These are phyloP conservation scores for Alternaria dauci DNA, from an alignment of 2,329 filamentous ascomycete genomes.

Conservation along the genomic window DNA sequence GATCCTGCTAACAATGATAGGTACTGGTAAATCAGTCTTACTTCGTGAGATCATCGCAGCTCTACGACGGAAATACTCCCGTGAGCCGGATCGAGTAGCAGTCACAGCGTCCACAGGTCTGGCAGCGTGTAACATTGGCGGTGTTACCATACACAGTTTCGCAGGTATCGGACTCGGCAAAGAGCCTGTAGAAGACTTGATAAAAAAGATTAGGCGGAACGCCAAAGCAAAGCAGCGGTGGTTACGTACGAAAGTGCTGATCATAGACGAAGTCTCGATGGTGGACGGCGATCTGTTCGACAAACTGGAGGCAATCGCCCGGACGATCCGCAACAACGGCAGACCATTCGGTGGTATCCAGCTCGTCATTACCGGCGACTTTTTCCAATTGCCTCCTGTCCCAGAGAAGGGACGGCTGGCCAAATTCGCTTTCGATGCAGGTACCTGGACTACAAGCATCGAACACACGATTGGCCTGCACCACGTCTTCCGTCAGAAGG, in stretches of 20 bases:
- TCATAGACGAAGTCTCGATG: conserved; percentile 98
- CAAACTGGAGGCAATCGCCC: conserved; percentile 88
- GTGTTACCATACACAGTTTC: conserved; percentile 95
- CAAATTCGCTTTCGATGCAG: conserved; percentile 93
- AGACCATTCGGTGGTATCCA: conserved; percentile 96
- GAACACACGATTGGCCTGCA: conserved; percentile 95
- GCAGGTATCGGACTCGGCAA: conserved; percentile 95
- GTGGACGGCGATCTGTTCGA: conserved; percentile 97
- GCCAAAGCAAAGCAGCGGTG: conserved; percentile 87
- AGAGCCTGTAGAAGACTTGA: conserved; percentile 78
- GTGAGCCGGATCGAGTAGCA: conserved; percentile 84
- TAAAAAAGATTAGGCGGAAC: conserved; percentile 91
- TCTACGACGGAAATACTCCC: conserved; percentile 76
- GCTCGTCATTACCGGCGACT: conserved; percentile 93
- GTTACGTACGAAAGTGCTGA: conserved; percentile 84
- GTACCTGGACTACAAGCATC: conserved; percentile 90
- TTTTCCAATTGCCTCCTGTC: conserved; percentile 96
- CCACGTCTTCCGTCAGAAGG: conserved; percentile 95
- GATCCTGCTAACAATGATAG: conserved; percentile 35
- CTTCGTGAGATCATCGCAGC: conserved; percentile 89
- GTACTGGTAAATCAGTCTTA: conserved; percentile 94
- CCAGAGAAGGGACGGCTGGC: conserved; percentile 76
- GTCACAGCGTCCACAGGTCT: conserved; percentile 96
- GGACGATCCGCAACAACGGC: conserved; percentile 86
- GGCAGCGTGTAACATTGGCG: conserved; percentile 95